These are phyloP conservation scores for Picochlorum costavermella DNA, from an alignment of 139 green algal species.

Conservation along the genomic window DNA sequence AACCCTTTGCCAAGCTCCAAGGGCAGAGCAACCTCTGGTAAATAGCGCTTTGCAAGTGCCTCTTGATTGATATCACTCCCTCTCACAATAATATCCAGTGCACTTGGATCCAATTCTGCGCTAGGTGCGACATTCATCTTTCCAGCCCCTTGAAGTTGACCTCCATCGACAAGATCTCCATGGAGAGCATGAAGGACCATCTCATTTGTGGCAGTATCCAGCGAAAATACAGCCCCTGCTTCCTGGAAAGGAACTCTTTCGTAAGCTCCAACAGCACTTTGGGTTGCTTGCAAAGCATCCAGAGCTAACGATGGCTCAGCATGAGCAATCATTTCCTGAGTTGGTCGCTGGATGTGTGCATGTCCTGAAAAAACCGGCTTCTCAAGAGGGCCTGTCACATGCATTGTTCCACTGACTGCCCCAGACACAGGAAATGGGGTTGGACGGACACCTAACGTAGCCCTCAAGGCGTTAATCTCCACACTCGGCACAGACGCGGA, in stretches of 20 bases:
- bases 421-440: slow-evolving; percentile 66
- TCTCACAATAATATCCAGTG: slow-evolving; percentile 61
- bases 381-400: slow-evolving; percentile 83
- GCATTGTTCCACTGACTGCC: slow-evolving; percentile 69
- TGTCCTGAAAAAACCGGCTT: slow-evolving; percentile 76
- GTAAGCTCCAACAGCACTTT: slow-evolving; percentile 68
- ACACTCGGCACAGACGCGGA: slow-evolving; percentile 52
- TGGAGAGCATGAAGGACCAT: slow-evolving; percentile 58
- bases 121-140: slow-evolving; percentile 66
- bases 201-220: slow-evolving; percentile 69
- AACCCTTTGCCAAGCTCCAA: slow-evolving; percentile 33
- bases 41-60: slow-evolving; percentile 57
- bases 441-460: slow-evolving; percentile 70
- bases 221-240: slow-evolving; percentile 67
- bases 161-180: slow-evolving; percentile 65
- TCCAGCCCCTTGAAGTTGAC: slow-evolving; percentile 61
- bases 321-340: slow-evolving; percentile 8
- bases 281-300: slow-evolving; percentile 24
- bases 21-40: slow-evolving; percentile 38
- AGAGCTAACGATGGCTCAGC: slow-evolving; percentile 33
- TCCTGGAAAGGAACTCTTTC: slow-evolving; percentile 53
- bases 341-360: slow-evolving; percentile 21
- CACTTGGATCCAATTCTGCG: slow-evolving; percentile 69
- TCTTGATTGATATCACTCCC: slow-evolving; percentile 57
- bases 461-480: slow-evolving; percentile 82